A percentile compares a stretch with the other conserved stretches of the same genome.
phyloP scores from a whole-genome alignment of 179 eudicot genomes.

The Actinidia arguta region DNA sequence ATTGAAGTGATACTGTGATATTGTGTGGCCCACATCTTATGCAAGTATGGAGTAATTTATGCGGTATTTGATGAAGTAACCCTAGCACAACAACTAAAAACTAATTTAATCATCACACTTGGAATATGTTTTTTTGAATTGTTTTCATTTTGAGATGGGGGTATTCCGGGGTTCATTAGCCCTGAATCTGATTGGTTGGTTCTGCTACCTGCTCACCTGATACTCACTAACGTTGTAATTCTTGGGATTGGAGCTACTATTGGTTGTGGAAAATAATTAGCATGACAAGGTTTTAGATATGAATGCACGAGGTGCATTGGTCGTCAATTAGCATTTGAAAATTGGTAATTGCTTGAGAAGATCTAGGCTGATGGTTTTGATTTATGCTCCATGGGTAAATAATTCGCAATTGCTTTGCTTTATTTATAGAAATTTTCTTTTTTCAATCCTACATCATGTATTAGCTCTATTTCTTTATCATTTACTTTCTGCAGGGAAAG shows the following conservation, averaged over 20 bases:
- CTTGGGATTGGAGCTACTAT: neutral
- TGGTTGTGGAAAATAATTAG: neutral
- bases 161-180: neutral
- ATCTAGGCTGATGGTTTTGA: neutral
- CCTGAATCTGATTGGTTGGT: neutral
- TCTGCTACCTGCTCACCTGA: neutral
- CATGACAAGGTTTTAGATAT: neutral
- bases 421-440: too few relatives aligned
- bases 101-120: too few relatives aligned
- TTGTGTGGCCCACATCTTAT: too few relatives aligned
- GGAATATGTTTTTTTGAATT: too few relatives aligned
- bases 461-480: neutral
- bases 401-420: too few relatives aligned
- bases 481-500: slow-evolving; percentile 55
- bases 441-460: neutral
- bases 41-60: too few relatives aligned
- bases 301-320: neutral
- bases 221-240: neutral
- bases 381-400: too few relatives aligned
- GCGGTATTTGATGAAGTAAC: too few relatives aligned
- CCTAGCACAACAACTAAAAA: too few relatives aligned
- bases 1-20: too few relatives aligned
- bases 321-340: neutral
- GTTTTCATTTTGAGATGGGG: neutral
- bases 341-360: neutral